phyloP scores from a whole-genome alignment of 73 alveolate species.

The Diophrys appendiculata region DNA sequence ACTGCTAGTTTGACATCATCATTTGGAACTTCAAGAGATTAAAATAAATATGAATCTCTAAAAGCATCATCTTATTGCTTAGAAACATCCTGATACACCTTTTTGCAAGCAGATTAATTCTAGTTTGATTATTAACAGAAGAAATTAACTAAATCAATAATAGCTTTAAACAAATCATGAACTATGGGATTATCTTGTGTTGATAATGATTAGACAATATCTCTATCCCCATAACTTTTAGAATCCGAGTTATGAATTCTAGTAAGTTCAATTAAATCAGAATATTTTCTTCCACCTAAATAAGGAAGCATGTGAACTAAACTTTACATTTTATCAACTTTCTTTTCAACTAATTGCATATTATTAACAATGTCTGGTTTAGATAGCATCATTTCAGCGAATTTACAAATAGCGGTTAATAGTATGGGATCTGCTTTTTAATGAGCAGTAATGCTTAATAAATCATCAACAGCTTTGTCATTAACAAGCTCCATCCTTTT shows the following conservation, averaged over 20 bases:
- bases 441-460: slow-evolving; percentile 32
- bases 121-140: slow-evolving; percentile 60
- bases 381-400: slow-evolving; percentile 36
- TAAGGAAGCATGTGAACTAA: slow-evolving; percentile 49
- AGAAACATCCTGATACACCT: slow-evolving; percentile 55
- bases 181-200: slow-evolving; percentile 51
- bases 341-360: slow-evolving; percentile 30
- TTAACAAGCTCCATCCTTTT: slow-evolving; percentile 23
- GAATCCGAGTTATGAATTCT: slow-evolving; percentile 37
- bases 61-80: slow-evolving; percentile 62
- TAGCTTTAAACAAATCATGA: slow-evolving; percentile 58
- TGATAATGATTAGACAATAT: slow-evolving; percentile 5
- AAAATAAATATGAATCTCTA: slow-evolving; percentile 78
- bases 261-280: slow-evolving; percentile 47
- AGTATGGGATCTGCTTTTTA: slow-evolving; percentile 59
- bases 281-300: slow-evolving; percentile 56
- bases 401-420: slow-evolving; percentile 43
- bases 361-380: slow-evolving; percentile 27
- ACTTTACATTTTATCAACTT: slow-evolving; percentile 46
- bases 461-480: slow-evolving; percentile 32
- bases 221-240: slow-evolving; percentile 35
- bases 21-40: slow-evolving; percentile 82
- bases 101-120: neutral
- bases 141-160: slow-evolving; percentile 57
- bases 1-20: slow-evolving; percentile 88